These are phyloP conservation scores for Kwoniella sp. DNA, from an alignment of 768 basidiomycete genomes.

Conservation along the genomic window DNA sequence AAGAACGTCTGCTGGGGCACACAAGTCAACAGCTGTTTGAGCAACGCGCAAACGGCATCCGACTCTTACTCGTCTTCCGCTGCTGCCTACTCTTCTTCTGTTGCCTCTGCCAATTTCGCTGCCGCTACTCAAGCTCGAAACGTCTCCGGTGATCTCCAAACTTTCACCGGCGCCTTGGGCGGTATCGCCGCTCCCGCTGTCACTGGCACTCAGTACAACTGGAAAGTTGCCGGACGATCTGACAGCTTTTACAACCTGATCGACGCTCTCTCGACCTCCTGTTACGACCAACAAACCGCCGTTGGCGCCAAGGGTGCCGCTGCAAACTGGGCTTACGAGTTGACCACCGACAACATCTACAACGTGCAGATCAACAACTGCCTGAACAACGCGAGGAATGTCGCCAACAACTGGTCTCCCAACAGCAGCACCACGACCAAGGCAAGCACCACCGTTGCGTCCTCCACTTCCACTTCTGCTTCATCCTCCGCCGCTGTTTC, in stretches of 20 bases:
- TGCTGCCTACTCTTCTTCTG: constrained; percentile 2
- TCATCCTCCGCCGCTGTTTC: constrained; percentile 6
- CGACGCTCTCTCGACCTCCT: constrained; percentile 15
- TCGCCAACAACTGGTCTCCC: constrained; percentile 16
- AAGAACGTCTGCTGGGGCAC: constrained; percentile 15
- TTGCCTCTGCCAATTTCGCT: constrained; percentile 23
- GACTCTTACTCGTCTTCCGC: constrained; percentile 4
- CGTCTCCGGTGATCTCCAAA: constrained; percentile 28
- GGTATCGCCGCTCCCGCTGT: constrained; percentile 36
- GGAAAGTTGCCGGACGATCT: constrained; percentile 11
- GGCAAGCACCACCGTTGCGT: background rate
- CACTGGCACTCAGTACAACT: constrained; percentile 24
- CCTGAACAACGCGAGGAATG: constrained; percentile 13
- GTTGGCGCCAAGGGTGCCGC: constrained; percentile 14
- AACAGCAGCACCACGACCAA: constrained; percentile 6
- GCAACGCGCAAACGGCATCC: constrained; percentile 9
- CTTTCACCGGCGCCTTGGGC: constrained; percentile 36
- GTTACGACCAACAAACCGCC: constrained; percentile 13
- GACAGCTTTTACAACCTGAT: constrained; percentile 17
- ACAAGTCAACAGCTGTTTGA: constrained; percentile 18
- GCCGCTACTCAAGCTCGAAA: constrained; percentile 16
- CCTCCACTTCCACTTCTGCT: background rate
- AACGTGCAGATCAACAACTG: constrained; percentile 17
- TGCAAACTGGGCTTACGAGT: constrained; percentile 22
- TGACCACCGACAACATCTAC: constrained; percentile 18